These are phyloP conservation scores for Lycium barbarum DNA, from an alignment of 257 asterid genomes.

Conservation along the genomic window DNA sequence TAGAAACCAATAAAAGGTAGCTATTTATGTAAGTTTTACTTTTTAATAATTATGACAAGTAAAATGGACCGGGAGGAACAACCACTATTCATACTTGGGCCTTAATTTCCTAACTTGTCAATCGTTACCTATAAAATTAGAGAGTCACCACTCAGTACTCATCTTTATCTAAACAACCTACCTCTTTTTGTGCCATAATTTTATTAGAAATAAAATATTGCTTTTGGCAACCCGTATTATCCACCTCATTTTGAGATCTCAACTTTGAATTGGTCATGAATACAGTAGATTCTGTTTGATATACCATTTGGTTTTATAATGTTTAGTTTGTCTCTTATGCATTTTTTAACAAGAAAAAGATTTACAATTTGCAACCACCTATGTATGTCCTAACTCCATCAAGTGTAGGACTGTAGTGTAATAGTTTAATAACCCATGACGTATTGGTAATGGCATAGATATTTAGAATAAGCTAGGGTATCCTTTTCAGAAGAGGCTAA, in stretches of 20 bases:
- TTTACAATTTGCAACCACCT: background rate
- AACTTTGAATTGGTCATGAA: background rate
- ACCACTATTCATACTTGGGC: background rate
- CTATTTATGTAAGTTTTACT: too few relatives aligned
- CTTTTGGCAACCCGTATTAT: background rate
- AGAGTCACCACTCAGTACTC: background rate
- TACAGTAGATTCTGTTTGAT: background rate
- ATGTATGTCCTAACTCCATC: background rate
- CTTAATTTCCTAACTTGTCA: background rate
- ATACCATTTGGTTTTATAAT: background rate
- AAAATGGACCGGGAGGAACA: too few relatives aligned
- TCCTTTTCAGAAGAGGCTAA: slow-evolving; percentile 8
- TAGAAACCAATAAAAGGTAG: too few relatives aligned
- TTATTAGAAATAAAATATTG: background rate
- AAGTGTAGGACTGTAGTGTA: background rate
- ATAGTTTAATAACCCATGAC: background rate
- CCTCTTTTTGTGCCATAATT: background rate
- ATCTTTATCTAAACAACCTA: background rate
- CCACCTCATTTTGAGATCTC: background rate
- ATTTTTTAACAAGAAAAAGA: background rate
- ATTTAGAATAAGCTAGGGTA: background rate
- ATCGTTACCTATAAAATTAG: background rate
- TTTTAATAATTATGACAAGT: too few relatives aligned
- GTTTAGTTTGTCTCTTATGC: background rate
- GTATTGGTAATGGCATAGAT: slow-evolving; percentile 14